These are phyloP conservation scores for Solanum sejunctum DNA, from an alignment of 257 asterid genomes.

Conservation along the genomic window DNA sequence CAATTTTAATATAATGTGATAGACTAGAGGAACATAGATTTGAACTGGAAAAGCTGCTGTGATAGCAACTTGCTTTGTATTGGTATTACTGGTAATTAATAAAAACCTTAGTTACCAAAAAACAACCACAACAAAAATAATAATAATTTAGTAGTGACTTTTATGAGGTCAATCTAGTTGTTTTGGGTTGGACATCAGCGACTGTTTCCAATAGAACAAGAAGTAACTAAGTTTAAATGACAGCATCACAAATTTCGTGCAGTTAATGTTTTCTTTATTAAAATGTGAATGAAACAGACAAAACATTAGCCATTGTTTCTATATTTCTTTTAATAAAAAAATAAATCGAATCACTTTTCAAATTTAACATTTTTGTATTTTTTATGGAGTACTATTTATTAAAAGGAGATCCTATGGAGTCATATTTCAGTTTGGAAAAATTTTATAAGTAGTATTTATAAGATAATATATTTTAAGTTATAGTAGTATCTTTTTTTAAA, in stretches of 20 bases:
- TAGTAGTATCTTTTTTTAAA: too few species aligned
- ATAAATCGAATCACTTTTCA: not conserved
- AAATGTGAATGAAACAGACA: not conserved
- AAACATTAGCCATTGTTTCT: not conserved
- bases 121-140: not conserved
- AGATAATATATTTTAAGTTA: too few species aligned
- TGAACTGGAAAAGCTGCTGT: too few species aligned
- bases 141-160: not conserved
- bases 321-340: not conserved
- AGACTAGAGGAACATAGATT: too few species aligned
- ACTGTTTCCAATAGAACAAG: not conserved
- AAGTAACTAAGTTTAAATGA: not conserved
- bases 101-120: too few species aligned
- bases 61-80: too few species aligned
- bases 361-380: not conserved
- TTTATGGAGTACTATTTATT: not conserved
- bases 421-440: not conserved
- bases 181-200: not conserved
- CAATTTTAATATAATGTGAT: too few species aligned
- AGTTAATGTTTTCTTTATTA: not conserved
- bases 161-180: not conserved
- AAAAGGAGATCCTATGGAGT: not conserved
- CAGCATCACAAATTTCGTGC: not conserved
- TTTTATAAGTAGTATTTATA: too few species aligned
- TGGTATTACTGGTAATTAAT: too few species aligned